Evolutionary conservation across 1,284 basidiomycete genomes (phyloP), one percentile per base, ranked within the genome.

Genomic region (Ceratorhiza oryzae-sativae): DNA sequence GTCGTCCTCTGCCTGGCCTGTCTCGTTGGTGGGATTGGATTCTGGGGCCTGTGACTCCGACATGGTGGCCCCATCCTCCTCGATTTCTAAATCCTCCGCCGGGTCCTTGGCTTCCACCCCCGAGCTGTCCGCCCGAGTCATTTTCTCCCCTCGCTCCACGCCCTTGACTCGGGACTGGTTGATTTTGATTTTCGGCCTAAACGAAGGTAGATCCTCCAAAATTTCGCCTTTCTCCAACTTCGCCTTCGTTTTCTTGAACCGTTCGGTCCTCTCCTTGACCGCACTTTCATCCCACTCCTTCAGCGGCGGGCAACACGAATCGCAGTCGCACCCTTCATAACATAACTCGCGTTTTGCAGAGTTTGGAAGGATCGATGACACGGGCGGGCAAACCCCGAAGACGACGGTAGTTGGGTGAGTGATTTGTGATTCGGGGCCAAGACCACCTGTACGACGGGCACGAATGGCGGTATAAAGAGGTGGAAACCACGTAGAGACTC

Each of bases 401-500:
- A 96, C 83, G 58, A 95, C 91, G 2, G 89, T 88, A 75, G 90
- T 91, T 1, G 92, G 91, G 77, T 86, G 88, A 32, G 80, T 75
- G 10, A 90, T 85, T 2, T 87, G 85, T 5, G 36, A 58, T 3
- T 41, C 25, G 9, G 56, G 56, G n/a, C 36, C 36, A 3, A 12
- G n/a, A 23, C 55, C 55, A 1, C 88, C 87, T 75, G 86, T 85
- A 32, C 93, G 86, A 39, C 91, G 86, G 71, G 88, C 84, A 60
- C 89, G 87, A 5, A 95, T 90, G 6, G 92, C 89, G 45, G 87
- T 84, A 13, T 94, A 83, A 15, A 96, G 83, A 39, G 89, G 84
- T 2, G 92, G 88, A 78, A 91, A 95, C 93, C 94, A 95, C 0
- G 84, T 81, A 1, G 88, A 83, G 8, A 91, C 88, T 2, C 90